Percentiles rank a stretch among this genome's conserved stretches.
Conservation (phyloP, 306 rosid genomes). For the Sechiopsis laciniata region DNA sequence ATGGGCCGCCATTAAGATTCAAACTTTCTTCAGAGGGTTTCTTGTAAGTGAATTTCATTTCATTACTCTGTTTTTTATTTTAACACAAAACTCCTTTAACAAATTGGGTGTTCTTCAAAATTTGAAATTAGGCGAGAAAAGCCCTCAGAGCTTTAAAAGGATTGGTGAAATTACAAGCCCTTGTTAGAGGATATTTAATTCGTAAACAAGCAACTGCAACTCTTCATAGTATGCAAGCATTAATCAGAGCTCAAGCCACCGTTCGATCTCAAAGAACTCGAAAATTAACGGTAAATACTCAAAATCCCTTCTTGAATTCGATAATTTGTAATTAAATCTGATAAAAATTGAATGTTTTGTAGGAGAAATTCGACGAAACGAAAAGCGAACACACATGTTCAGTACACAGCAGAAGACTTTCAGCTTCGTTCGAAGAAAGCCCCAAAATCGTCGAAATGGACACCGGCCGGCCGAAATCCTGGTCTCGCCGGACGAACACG, state of each 20-base stretch:
- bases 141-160: constrained; percentile 82
- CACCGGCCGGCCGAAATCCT: constrained; percentile 64
- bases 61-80: background rate
- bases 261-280: constrained; percentile 60
- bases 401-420: constrained; percentile 54
- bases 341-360: constrained; percentile 5
- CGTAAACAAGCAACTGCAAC: constrained; percentile 76
- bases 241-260: constrained; percentile 74
- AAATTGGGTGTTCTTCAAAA: too few relatives aligned
- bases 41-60: constrained; percentile 37
- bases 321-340: background rate
- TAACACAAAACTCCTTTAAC: background rate
- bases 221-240: constrained; percentile 74
- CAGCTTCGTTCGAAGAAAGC: constrained; percentile 59
- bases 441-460: constrained; percentile 88
- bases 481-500: constrained; percentile 65
- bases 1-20: constrained; percentile 72
- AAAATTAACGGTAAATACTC: constrained; percentile 52
- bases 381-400: constrained; percentile 50
- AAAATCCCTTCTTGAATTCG: background rate
- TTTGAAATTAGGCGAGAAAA: constrained; percentile 60
- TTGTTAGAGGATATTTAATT: constrained; percentile 79
- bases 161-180: constrained; percentile 81
- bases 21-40: constrained; percentile 63
- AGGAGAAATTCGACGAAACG: constrained; percentile 69